Percentiles rank a stretch among this genome's conserved stretches.
These are phyloP conservation scores for Chaetomium cochliodes DNA, from an alignment of 495 filamentous ascomycete genomes.

Conservation along the genomic window DNA sequence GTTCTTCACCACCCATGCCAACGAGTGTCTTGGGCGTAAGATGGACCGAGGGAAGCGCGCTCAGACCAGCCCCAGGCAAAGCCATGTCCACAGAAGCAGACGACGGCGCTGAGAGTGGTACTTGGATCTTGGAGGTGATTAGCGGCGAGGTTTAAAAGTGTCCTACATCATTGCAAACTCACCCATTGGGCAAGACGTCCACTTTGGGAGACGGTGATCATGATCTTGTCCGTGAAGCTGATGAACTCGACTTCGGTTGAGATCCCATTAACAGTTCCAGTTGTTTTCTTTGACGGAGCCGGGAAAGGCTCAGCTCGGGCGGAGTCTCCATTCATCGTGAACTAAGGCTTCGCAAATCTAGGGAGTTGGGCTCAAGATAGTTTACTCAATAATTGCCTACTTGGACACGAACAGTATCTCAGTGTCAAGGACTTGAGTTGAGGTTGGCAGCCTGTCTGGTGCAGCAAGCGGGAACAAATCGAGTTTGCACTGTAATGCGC, in stretches of 20 bases:
- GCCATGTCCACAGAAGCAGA: slow-evolving; percentile 56
- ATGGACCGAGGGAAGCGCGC: slow-evolving; percentile 71
- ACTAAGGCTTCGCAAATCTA: background rate
- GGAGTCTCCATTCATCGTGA: slow-evolving; percentile 26
- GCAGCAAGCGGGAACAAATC: background rate
- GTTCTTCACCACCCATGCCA: slow-evolving; percentile 74
- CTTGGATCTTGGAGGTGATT: slow-evolving; percentile 66
- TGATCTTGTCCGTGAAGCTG: slow-evolving; percentile 86
- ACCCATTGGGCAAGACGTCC: slow-evolving; percentile 93
- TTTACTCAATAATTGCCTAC: background rate
- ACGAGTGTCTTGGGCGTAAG: slow-evolving; percentile 86
- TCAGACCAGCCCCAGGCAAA: slow-evolving; percentile 50
- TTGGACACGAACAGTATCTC: too few species aligned
- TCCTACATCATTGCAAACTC: slow-evolving; percentile 27
- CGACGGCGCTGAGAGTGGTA: slow-evolving; percentile 71
- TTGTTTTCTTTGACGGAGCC: slow-evolving; percentile 65
- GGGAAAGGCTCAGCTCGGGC: slow-evolving; percentile 62
- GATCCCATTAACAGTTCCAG: slow-evolving; percentile 62
- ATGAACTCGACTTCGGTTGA: slow-evolving; percentile 68
- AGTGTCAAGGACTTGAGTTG: too few species aligned
- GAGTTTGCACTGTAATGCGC: background rate
- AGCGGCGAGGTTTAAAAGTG: background rate
- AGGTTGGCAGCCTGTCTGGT: background rate
- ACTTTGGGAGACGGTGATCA: slow-evolving; percentile 83
- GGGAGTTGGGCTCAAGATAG: background rate